Evolutionary conservation across 1,284 basidiomycete genomes (phyloP), one percentile per base, ranked within the genome.

Genomic region (Microbotryum scabiosae): DNA sequence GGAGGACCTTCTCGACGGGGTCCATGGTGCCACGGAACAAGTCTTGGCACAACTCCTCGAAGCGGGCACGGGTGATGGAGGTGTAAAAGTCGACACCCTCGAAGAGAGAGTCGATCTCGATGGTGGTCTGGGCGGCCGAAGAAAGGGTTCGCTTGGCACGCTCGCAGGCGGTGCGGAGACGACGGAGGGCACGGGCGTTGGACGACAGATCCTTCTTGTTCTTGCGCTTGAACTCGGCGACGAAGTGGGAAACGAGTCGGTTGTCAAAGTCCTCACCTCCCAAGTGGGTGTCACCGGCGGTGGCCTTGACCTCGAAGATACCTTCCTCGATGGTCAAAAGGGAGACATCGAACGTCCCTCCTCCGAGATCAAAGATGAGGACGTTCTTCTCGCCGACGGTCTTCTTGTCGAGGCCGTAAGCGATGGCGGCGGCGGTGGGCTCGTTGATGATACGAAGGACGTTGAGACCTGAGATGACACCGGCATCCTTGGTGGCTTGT

Each of bases 201-300:
- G 84, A 79, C 54, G 91, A 90, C 60, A 97, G 80, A 76, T 97
- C 87, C 81, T 92, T 93, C 85, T 96, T 97, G 84, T 91, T 86
- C 83, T 97, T 97, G 76, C 91, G 84, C 85, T 97, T 96, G 84
- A 97, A 97, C 79, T 97, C 92, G 77, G 93, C 89, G 66, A 90
- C 87, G 75, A 98, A 96, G 84, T 97, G 90, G 79, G 93, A 92
- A 76, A 97, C 90, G 71, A 97, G 87, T 66, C 57, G 85, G 83
- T 97, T 97, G 79, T 97, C 94, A 73, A 97, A 98, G 79, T 97
- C 93, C 79, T 97, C 93, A 81, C 94, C 93, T 80, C 93, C 93
- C 76, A 97, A 82, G 78, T 97, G 93, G 65, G 93, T 98, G 80
- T 97, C 94, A 84, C 93, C 94, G 65, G 94, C 93, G 67, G 93